A percentile compares a stretch with the other conserved stretches of the same genome.
These are phyloP conservation scores for Plasmodium blacklocki DNA, from an alignment of 169 alveolate genomes.

Conservation along the genomic window DNA sequence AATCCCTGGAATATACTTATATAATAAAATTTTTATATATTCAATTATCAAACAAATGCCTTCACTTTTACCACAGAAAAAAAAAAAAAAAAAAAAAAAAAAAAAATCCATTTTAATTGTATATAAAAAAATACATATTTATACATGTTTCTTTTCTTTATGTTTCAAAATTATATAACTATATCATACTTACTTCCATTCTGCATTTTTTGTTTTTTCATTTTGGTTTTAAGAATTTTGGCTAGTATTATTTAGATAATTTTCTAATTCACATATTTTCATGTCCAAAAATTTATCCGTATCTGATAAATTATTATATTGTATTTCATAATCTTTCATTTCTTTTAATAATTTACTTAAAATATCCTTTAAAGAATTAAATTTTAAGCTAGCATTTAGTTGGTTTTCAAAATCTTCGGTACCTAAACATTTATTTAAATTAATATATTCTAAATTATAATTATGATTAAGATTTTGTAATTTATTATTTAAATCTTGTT, in stretches of 20 bases:
- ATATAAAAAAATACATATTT: too few species aligned
- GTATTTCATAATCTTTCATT: constrained; percentile 69
- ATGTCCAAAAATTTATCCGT: constrained; percentile 61
- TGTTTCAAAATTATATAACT: neutral
- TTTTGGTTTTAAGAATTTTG: constrained; percentile 18
- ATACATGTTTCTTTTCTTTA: too few species aligned
- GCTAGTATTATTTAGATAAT: constrained; percentile 20
- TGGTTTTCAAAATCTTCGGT: constrained; percentile 75
- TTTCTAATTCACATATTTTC: constrained; percentile 63
- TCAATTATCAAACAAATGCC: too few species aligned
- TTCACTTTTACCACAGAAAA: too few species aligned
- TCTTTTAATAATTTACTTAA: constrained; percentile 59
- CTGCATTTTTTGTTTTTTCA: neutral
- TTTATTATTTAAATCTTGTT: constrained; percentile 69
- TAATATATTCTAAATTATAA: constrained; percentile 68
- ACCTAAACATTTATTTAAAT: constrained; percentile 68
- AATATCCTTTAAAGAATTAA: constrained; percentile 69
- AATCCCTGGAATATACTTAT: too few species aligned
- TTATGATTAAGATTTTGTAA: constrained; percentile 53
- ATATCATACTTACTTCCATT: neutral
- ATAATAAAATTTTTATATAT: too few species aligned
- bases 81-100: too few species aligned
- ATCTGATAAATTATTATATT: constrained; percentile 50
- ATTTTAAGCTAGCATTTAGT: constrained; percentile 57
- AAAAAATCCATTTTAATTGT: too few species aligned